These are phyloP conservation scores for Didymella pomorum DNA, from an alignment of 2,329 filamentous ascomycete genomes.

Conservation along the genomic window DNA sequence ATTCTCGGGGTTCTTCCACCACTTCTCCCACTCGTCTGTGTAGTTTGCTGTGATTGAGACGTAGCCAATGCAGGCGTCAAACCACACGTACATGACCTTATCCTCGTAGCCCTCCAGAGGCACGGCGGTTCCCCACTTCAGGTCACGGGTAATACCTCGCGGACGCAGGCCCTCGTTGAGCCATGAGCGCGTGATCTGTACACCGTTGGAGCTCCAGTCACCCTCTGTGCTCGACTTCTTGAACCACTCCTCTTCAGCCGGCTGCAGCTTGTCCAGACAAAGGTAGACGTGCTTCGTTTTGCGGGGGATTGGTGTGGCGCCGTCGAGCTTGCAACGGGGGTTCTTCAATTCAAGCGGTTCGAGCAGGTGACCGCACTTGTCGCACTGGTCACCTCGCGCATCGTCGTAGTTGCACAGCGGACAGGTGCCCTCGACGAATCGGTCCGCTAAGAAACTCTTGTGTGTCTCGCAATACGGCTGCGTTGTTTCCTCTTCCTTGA, in stretches of 20 bases:
- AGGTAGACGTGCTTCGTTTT: constrained; percentile 92
- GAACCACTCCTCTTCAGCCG: constrained; percentile 80
- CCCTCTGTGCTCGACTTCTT: constrained; percentile 76
- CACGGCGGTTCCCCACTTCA: constrained; percentile 83
- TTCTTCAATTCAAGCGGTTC: constrained; percentile 59
- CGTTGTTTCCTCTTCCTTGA: constrained; percentile 84
- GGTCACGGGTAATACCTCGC: constrained; percentile 88
- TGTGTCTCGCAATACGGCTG: constrained; percentile 89
- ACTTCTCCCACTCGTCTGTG: constrained; percentile 87
- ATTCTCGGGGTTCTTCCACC: constrained; percentile 91
- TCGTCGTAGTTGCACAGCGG: constrained; percentile 69
- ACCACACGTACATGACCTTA: constrained; percentile 92
- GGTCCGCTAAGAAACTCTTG: constrained; percentile 54
- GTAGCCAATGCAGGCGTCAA: constrained; percentile 93
- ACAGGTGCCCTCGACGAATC: constrained; percentile 83
- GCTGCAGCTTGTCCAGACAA: constrained; percentile 82
- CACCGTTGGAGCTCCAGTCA: constrained; percentile 77
- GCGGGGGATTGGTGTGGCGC: constrained; percentile 77
- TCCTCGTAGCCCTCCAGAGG: constrained; percentile 69
- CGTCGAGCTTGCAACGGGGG: constrained; percentile 90
- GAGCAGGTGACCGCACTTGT: constrained; percentile 58
- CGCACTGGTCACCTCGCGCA: constrained; percentile 63
- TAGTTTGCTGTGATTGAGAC: constrained; percentile 94
- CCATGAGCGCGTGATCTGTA: constrained; percentile 81
- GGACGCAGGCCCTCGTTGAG: constrained; percentile 83